These are phyloP conservation scores for Picea sitchensis DNA, from an alignment of 75 land plant genomes.

Conservation along the genomic window DNA sequence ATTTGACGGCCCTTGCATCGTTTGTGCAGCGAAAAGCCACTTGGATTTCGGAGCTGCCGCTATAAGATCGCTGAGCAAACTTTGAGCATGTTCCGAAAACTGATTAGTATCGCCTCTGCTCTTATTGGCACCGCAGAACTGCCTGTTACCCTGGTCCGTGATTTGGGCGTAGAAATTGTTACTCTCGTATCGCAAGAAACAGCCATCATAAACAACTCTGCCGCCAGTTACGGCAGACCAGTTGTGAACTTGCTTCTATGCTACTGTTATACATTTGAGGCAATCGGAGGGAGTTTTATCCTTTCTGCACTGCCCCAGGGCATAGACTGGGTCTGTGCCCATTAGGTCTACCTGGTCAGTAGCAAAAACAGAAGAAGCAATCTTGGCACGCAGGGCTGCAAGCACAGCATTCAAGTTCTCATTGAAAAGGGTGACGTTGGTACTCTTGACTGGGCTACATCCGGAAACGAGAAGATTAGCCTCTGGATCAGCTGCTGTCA, in stretches of 20 bases:
- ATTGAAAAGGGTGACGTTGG: too few relatives aligned
- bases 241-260: constrained; percentile 7
- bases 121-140: too few relatives aligned
- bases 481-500: too few relatives aligned
- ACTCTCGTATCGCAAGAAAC: too few relatives aligned
- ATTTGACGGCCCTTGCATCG: background rate
- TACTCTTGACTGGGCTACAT: too few relatives aligned
- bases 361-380: constrained; percentile 16
- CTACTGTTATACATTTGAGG: too few relatives aligned
- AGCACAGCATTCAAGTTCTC: too few relatives aligned
- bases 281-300: too few relatives aligned
- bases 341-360: constrained; percentile 5
- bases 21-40: constrained; percentile 18
- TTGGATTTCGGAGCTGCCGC: constrained; percentile 21
- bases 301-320: too few relatives aligned
- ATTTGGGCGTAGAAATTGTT: constrained; percentile 1
- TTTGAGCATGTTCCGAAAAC: background rate
- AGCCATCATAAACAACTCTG: too few relatives aligned
- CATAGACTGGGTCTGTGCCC: background rate
- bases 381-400: constrained; percentile 3
- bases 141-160: constrained; percentile 14
- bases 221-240: constrained; percentile 10
- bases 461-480: too few relatives aligned
- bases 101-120: background rate
- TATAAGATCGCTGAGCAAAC: constrained; percentile 14